Percentiles rank a stretch among this genome's conserved stretches.
Evolutionary conservation across 78 protist genomes (phyloP).

Genomic region (Andalucia godoyi): DNA sequence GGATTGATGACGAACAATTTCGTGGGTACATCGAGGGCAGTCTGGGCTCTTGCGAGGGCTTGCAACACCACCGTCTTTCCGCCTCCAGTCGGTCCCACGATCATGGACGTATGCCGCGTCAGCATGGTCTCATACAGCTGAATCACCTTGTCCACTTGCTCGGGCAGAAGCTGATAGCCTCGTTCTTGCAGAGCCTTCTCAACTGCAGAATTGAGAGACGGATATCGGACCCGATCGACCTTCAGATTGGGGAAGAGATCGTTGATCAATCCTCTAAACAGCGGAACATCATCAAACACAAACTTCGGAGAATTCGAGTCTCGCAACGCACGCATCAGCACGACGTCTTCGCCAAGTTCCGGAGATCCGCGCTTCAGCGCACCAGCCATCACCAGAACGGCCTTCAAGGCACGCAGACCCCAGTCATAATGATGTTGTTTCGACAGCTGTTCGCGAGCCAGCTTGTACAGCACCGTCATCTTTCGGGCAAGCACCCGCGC

Average conservation of each 20-base stretch:
- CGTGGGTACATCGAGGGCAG: conserved; percentile 21
- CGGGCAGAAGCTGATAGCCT: neutral
- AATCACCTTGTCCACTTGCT: conserved; percentile 72
- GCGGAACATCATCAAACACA: conserved; percentile 83
- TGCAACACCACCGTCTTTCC: conserved; percentile 69
- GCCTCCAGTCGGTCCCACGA: conserved; percentile 87
- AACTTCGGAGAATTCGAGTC: conserved; percentile 89
- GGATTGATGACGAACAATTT: conserved; percentile 56
- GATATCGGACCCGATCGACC: neutral
- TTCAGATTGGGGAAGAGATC: conserved; percentile 69
- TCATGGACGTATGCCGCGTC: conserved; percentile 82
- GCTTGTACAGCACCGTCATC: conserved; percentile 72
- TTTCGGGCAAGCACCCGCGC: conserved; percentile 69
- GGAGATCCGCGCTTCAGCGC: conserved; percentile 61
- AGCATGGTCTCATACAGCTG: conserved; percentile 83
- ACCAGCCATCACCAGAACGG: conserved; percentile 87
- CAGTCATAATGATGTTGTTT: conserved; percentile 83
- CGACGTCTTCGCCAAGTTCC: conserved; percentile 43
- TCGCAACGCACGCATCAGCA: conserved; percentile 81
- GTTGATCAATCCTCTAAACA: conserved; percentile 62
- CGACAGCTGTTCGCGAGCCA: conserved; percentile 75
- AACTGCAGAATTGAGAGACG: conserved; percentile 18
- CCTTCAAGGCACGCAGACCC: conserved; percentile 78
- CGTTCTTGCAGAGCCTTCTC: neutral
- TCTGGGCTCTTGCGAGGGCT: conserved; percentile 54